These are phyloP conservation scores for Oryza meridionalis DNA, from an alignment of 176 grass and related monocot species.

Conservation along the genomic window DNA sequence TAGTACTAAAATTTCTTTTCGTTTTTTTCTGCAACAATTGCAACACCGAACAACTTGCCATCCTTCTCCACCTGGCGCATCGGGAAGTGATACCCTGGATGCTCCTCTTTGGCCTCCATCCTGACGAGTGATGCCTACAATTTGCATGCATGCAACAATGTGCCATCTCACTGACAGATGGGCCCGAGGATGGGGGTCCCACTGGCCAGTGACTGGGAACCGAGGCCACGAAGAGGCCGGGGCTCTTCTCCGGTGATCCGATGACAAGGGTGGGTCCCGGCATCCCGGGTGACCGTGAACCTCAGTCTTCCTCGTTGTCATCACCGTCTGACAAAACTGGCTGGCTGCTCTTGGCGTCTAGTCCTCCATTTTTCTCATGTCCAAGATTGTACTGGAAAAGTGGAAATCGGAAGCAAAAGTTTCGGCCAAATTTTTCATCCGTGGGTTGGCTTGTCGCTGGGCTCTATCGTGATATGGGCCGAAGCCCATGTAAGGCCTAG, in stretches of 20 bases:
- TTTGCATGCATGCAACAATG: neutral
- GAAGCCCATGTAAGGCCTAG: neutral
- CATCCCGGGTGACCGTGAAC: neutral
- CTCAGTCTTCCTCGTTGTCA: neutral
- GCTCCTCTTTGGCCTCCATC: conserved; percentile 19
- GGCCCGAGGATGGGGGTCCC: neutral
- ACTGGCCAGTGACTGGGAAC: neutral
- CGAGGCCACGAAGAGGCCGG: neutral
- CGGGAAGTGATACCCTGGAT: conserved; percentile 19
- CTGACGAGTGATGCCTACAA: neutral
- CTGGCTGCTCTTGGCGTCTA: neutral
- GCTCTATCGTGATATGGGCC: neutral
- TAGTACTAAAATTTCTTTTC: neutral
- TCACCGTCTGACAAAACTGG: neutral
- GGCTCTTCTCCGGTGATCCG: neutral
- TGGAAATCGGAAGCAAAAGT: neutral
- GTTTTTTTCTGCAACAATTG: neutral
- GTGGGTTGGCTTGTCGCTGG: neutral
- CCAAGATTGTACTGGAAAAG: no score
- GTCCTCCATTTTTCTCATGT: no score
- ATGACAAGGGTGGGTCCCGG: neutral
- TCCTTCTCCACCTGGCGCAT: conserved; percentile 15
- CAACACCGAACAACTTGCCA: neutral
- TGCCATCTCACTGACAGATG: neutral
- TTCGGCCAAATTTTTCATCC: neutral